phyloP scores from a whole-genome alignment of 192 early-diverging fungal species.

The Entomortierella parvispora region DNA sequence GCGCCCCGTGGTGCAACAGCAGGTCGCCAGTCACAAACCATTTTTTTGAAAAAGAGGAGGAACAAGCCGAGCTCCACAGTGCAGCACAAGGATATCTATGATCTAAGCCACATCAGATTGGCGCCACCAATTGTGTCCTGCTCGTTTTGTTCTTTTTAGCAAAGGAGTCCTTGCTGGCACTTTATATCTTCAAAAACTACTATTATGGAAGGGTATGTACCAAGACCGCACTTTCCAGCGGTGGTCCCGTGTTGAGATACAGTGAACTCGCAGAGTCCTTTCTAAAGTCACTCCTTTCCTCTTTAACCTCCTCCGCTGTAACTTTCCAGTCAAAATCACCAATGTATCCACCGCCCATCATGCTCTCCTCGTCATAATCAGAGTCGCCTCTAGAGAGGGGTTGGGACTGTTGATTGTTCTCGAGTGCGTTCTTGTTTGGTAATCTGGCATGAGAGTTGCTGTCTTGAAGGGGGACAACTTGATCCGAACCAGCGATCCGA shows the following conservation, averaged over 20 bases:
- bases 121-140: too few species aligned
- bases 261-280: too few species aligned
- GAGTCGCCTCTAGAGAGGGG: neutral
- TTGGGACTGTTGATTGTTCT: neutral
- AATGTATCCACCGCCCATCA: conserved; percentile 27
- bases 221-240: too few species aligned
- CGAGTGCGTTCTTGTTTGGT: conserved; percentile 1
- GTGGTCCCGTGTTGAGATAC: too few species aligned
- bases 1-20: neutral
- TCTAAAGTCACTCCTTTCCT: neutral
- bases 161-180: too few species aligned
- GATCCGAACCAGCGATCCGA: conserved; percentile 11
- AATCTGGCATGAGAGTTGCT: conserved; percentile 33
- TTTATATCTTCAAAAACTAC: too few species aligned
- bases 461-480: conserved; percentile 28
- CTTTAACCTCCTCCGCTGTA: too few species aligned
- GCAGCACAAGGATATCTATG: too few species aligned
- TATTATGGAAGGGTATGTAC: too few species aligned
- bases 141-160: too few species aligned
- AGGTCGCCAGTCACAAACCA: conserved; percentile 33
- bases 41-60: conserved; percentile 35
- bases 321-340: conserved; percentile 21
- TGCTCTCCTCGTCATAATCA: conserved; percentile 35
- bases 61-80: too few species aligned
- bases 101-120: too few species aligned